Evolutionary conservation across 805 yeast species (phyloP).

Genomic region (Priceomyces castillae): DNA sequence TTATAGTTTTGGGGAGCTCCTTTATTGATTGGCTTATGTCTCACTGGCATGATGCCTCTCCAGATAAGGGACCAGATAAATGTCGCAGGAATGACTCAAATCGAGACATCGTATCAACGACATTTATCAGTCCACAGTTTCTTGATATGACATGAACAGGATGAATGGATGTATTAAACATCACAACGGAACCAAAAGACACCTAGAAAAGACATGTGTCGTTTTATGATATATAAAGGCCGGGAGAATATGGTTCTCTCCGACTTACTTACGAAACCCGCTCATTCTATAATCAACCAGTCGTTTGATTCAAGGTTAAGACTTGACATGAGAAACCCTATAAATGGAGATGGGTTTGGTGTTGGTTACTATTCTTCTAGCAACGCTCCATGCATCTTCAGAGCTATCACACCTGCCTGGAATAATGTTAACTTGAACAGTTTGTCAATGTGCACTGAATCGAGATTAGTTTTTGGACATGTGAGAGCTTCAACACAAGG

Average conservation of each 20-base stretch:
- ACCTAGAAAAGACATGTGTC: constrained; percentile 58
- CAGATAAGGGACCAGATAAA: neutral
- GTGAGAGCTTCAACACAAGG: constrained; percentile 97
- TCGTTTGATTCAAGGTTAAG: constrained; percentile 88
- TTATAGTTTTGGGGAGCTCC: too few species aligned
- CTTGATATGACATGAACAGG: neutral
- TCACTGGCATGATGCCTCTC: neutral
- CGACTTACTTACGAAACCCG: constrained; percentile 87
- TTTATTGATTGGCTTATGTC: neutral
- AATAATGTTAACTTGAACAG: constrained; percentile 87
- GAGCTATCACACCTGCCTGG: constrained; percentile 98
- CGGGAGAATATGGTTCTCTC: constrained; percentile 84
- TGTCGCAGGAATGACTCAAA: neutral
- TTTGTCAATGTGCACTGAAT: constrained; percentile 82
- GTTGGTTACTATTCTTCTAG: constrained; percentile 74
- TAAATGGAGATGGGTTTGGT: constrained; percentile 98
- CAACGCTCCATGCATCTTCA: constrained; percentile 85
- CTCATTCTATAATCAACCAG: constrained; percentile 95
- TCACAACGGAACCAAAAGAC: neutral
- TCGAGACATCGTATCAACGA: neutral
- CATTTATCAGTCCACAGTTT: neutral
- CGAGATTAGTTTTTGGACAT: constrained; percentile 86
- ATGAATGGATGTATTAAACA: neutral
- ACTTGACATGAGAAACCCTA: constrained; percentile 84
- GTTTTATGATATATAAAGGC: constrained; percentile 90